These are phyloP conservation scores for Aureobasidium melanogenum DNA, from an alignment of 2,329 filamentous ascomycete genomes.

Conservation along the genomic window DNA sequence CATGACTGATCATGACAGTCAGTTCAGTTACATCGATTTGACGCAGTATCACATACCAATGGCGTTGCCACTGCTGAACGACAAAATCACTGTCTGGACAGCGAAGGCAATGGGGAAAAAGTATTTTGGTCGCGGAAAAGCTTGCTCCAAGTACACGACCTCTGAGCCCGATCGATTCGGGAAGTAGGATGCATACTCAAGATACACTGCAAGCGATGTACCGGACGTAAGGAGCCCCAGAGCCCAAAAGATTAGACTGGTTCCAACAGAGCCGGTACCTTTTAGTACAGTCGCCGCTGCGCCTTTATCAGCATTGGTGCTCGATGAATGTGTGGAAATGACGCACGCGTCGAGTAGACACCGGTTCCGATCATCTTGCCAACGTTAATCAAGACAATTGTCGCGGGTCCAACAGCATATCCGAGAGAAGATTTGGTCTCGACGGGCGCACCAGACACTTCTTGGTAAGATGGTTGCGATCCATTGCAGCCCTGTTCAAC, in stretches of 20 bases:
- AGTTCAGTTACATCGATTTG: slow-evolving; percentile 14
- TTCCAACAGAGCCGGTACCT: slow-evolving; percentile 53
- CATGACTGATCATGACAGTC: slow-evolving; percentile 34
- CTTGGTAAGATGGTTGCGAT: slow-evolving; percentile 46
- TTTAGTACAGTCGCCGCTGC: slow-evolving; percentile 50
- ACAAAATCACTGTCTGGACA: slow-evolving; percentile 53
- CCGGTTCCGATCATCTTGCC: slow-evolving; percentile 55
- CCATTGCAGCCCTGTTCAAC: slow-evolving; percentile 41
- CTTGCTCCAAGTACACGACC: slow-evolving; percentile 61
- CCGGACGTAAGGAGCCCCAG: slow-evolving; percentile 28
- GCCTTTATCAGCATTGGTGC: neutral
- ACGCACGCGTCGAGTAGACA: slow-evolving; percentile 56
- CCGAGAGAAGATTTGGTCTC: slow-evolving; percentile 51
- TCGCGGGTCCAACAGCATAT: slow-evolving; percentile 47
- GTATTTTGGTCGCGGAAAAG: slow-evolving; percentile 54
- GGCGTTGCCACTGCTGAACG: slow-evolving; percentile 58
- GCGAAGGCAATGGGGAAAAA: slow-evolving; percentile 58
- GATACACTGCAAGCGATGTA: slow-evolving; percentile 49
- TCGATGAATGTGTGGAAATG: neutral
- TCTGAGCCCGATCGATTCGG: slow-evolving; percentile 58
- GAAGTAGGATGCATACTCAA: slow-evolving; percentile 57
- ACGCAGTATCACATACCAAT: slow-evolving; percentile 34
- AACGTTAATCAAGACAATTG: slow-evolving; percentile 52
- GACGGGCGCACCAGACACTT: slow-evolving; percentile 53
- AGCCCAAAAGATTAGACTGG: slow-evolving; percentile 50